phyloP scores from a whole-genome alignment of 2,329 filamentous ascomycete genomes.

The Fusarium protoensiforme region DNA sequence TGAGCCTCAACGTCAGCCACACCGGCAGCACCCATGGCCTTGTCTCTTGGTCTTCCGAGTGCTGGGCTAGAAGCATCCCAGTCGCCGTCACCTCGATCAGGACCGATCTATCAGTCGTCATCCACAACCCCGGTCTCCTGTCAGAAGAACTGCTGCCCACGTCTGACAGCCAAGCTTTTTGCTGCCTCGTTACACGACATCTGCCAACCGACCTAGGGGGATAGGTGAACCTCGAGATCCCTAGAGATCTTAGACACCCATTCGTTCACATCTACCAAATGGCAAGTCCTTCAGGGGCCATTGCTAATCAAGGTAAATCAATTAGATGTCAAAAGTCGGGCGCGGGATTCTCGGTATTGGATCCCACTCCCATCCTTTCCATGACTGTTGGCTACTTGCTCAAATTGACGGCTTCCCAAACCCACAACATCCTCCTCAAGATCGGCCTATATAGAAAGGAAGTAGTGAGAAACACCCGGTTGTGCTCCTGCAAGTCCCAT shows the following conservation, averaged over 20 bases:
- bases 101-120: not conserved
- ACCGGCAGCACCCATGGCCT: not conserved
- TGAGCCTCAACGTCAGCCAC: conserved; percentile 3
- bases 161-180: not conserved
- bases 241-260: not conserved
- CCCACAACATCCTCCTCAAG: not conserved
- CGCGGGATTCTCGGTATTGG: not conserved
- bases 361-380: not conserved
- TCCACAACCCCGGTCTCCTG: not conserved
- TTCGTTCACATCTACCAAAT: not conserved
- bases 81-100: not conserved
- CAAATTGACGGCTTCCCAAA: not conserved
- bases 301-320: not conserved
- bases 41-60: not conserved
- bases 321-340: not conserved
- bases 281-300: not conserved
- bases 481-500: conserved; percentile 9
- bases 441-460: conserved; percentile 8
- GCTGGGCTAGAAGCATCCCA: not conserved
- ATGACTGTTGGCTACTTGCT: not conserved
- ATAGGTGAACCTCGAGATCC: not conserved
- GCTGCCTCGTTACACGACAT: not conserved
- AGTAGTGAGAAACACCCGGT: conserved; percentile 5
- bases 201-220: not conserved
- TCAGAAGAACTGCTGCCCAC: not conserved